Evolutionary conservation across 345 rosid genomes (phyloP).

Genomic region (Aurinia saxatilis): DNA sequence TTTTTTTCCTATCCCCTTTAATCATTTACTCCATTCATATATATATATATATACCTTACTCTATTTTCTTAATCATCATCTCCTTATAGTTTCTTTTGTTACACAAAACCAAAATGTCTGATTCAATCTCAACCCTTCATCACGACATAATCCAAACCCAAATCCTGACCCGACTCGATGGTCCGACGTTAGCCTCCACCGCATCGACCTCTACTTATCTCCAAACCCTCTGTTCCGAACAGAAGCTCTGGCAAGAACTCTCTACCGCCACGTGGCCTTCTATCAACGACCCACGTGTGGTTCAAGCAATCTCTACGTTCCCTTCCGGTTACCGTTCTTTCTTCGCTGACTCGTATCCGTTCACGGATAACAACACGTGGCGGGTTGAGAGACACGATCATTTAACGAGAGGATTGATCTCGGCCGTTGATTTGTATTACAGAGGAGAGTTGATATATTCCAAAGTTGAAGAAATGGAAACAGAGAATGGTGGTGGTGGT

Average conservation of each 20-base stretch:
- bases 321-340: conserved; percentile 42
- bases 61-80: conserved; percentile 7
- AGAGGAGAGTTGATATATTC: conserved; percentile 38
- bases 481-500: conserved; percentile 13
- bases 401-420: conserved; percentile 33
- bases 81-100: background rate
- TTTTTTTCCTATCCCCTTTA: background rate
- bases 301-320: conserved; percentile 41
- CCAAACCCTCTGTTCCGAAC: conserved; percentile 40
- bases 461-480: conserved; percentile 38
- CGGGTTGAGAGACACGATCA: background rate
- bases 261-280: conserved; percentile 67
- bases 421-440: conserved; percentile 69
- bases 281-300: conserved; percentile 32
- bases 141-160: conserved; percentile 52
- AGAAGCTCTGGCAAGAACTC: conserved; percentile 51
- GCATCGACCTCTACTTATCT: conserved; percentile 53
- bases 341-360: conserved; percentile 63
- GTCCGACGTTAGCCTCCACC: conserved; percentile 57
- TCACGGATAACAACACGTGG: conserved; percentile 27
- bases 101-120: conserved; percentile 1
- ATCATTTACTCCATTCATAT: background rate
- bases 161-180: conserved; percentile 74
- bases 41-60: background rate
- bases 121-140: conserved; percentile 44